phyloP scores from a whole-genome alignment of 1,284 basidiomycete species.

The Gymnopus androsaceus region DNA sequence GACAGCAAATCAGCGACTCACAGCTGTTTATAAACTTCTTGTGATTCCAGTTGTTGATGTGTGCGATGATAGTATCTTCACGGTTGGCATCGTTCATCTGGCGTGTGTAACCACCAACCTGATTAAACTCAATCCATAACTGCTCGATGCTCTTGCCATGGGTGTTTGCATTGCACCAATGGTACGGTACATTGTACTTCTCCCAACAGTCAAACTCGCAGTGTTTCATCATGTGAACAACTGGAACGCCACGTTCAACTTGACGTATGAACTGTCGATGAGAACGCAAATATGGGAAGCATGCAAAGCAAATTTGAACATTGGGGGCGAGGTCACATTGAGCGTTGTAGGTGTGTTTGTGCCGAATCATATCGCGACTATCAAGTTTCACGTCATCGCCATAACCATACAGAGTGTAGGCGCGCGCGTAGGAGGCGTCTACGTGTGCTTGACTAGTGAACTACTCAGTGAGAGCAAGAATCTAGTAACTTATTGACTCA shows the following conservation, averaged over 20 bases:
- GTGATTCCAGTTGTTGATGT: slow-evolving; percentile 9
- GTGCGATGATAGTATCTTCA: slow-evolving; percentile 11
- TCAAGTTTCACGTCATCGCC: not conserved
- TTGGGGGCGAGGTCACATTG: not conserved
- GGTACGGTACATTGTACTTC: not conserved
- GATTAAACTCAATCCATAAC: slow-evolving; percentile 5
- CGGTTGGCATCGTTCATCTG: slow-evolving; percentile 15
- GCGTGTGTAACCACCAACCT: slow-evolving; percentile 5
- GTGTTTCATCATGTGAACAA: slow-evolving; percentile 8
- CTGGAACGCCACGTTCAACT: slow-evolving; percentile 4
- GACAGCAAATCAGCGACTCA: not conserved
- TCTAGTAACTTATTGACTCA: not conserved
- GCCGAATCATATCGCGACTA: not conserved
- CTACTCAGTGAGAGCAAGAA: not conserved
- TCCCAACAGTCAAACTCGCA: not conserved
- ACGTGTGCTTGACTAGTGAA: not conserved
- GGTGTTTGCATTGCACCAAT: not conserved
- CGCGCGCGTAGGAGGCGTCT: slow-evolving; percentile 1
- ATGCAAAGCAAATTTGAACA: not conserved
- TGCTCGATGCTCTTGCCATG: slow-evolving; percentile 4
- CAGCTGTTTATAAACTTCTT: slow-evolving; percentile 3
- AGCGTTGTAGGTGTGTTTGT: slow-evolving; percentile 1
- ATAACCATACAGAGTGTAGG: not conserved
- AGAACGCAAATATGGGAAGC: not conserved
- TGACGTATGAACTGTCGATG: not conserved